Evolutionary conservation across 148 eudicot genomes (phyloP), one percentile per base, ranked within the genome.

Genomic region (Heliosperma pusillum): DNA sequence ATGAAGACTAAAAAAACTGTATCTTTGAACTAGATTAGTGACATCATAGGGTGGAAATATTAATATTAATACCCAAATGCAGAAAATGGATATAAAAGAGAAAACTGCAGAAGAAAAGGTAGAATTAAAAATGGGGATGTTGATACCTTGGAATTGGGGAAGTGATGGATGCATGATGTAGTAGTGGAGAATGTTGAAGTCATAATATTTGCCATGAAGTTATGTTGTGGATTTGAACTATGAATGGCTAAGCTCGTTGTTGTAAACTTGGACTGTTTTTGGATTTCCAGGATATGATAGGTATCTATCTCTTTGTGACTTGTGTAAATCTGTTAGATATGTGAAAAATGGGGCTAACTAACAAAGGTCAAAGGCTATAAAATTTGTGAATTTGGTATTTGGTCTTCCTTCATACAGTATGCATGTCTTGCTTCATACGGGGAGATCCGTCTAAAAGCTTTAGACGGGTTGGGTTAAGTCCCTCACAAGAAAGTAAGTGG

Each of bases 71-170:
- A 60, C 66, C 66, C 66, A 59, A 12, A 7, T 55, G 22, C 17
- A 70, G 60, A 70, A 44, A 50, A 69, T 11, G 19, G 33, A 24
- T 5, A 57, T 21, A 62, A 73, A 42, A 20, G 22, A 13, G 53
- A 21, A 19, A 9, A 19, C 11, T 13, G 42, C 13, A 3, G 22
- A 59, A 20, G 17, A 44, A 45, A 13, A 16, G n/a, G 55, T 8
- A 1, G 63, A 44, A 61, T 27, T 19, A 16, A 59, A 67, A 53
- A 13, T 42, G 68, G 63, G 27, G 4, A 13, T n/a, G 42, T 63
- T 63, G 67, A 76, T 80, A 80, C 83, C 72, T 65, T 56, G 77
- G 73, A 59, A 11, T 45, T 64, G 27, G 45, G 73, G 15, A 76
- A 73, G 3, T 66, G 76, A 66, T 65, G 29, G 21, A 56, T 3